Conservation (phyloP, 768 basidiomycete species). For the Neoboletus brunneissimus region DNA sequence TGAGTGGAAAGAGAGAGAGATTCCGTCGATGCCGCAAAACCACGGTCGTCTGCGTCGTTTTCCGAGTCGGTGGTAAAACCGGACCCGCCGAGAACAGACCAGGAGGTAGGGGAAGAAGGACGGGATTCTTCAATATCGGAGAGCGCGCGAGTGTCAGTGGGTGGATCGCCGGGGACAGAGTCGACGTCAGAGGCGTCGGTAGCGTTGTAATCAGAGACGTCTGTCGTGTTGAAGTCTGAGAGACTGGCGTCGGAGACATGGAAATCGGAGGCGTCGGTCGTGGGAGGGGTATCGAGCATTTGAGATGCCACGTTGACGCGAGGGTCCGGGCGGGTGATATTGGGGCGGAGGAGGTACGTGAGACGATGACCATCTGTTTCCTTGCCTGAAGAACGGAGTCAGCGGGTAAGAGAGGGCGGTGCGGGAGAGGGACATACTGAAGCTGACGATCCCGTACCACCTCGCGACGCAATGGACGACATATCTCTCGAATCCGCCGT, state of each 20-base stretch:
- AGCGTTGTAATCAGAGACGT: slow-evolving; percentile 19
- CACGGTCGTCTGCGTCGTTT: slow-evolving; percentile 28
- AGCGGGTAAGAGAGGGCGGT: neutral
- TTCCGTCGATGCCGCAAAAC: slow-evolving; percentile 34
- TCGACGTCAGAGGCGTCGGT: slow-evolving; percentile 27
- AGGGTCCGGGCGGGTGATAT: slow-evolving; percentile 59
- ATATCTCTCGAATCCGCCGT: slow-evolving; percentile 75
- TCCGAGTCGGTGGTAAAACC: slow-evolving; percentile 33
- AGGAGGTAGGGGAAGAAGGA: slow-evolving; percentile 33
- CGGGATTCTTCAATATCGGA: slow-evolving; percentile 30
- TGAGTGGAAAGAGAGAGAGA: slow-evolving; percentile 35
- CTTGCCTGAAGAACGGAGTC: slow-evolving; percentile 33
- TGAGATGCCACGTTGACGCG: slow-evolving; percentile 21
- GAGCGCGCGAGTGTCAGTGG: slow-evolving; percentile 12
- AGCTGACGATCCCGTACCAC: slow-evolving; percentile 77
- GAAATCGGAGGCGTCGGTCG: slow-evolving; percentile 63
- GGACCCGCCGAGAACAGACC: slow-evolving; percentile 37
- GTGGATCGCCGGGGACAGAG: slow-evolving; percentile 10
- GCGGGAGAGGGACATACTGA: slow-evolving; percentile 53
- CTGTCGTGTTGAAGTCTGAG: slow-evolving; percentile 34
- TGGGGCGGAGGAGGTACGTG: slow-evolving; percentile 80
- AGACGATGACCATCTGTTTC: slow-evolving; percentile 55
- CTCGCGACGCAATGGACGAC: slow-evolving; percentile 81
- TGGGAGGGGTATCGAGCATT: slow-evolving; percentile 67
- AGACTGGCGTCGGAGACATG: slow-evolving; percentile 45